Evolutionary conservation across 176 grass and related monocot species (phyloP).

Genomic region (Aegilops bicornis): DNA sequence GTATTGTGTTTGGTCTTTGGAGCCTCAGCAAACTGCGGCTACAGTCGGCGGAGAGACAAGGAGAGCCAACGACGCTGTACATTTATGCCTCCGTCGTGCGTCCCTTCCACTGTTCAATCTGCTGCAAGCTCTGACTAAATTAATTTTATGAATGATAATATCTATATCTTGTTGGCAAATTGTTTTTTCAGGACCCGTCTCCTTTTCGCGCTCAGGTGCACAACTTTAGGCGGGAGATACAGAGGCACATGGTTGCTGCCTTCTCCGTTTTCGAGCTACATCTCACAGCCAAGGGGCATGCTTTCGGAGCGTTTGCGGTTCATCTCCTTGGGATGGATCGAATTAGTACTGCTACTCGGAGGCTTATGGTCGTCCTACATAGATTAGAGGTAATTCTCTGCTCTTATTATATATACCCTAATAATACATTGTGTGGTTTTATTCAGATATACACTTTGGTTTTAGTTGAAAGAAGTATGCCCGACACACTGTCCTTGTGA

Average conservation of each 20-base stretch:
- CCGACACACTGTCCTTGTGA: neutral
- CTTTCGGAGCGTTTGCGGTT: neutral
- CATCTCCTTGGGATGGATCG: neutral
- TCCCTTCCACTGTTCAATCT: neutral
- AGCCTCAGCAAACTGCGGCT: neutral
- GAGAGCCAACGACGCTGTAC: neutral
- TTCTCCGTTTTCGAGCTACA: neutral
- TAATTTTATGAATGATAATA: neutral
- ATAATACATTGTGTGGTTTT: neutral
- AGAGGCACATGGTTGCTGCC: neutral
- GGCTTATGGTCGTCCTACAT: neutral
- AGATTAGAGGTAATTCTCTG: neutral
- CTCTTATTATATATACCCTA: neutral
- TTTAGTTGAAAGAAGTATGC: neutral
- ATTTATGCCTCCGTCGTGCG: neutral
- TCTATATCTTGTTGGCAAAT: neutral
- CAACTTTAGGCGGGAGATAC: neutral
- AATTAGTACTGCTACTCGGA: neutral
- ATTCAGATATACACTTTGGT: neutral
- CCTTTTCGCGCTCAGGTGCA: neutral
- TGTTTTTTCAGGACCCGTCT: neutral
- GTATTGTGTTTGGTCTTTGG: neutral
- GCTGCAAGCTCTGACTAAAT: neutral
- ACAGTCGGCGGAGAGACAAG: neutral
- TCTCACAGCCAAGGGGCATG: neutral